Conservation (phyloP, 2,329 filamentous ascomycete species). For the Cordyceps farinosa region DNA sequence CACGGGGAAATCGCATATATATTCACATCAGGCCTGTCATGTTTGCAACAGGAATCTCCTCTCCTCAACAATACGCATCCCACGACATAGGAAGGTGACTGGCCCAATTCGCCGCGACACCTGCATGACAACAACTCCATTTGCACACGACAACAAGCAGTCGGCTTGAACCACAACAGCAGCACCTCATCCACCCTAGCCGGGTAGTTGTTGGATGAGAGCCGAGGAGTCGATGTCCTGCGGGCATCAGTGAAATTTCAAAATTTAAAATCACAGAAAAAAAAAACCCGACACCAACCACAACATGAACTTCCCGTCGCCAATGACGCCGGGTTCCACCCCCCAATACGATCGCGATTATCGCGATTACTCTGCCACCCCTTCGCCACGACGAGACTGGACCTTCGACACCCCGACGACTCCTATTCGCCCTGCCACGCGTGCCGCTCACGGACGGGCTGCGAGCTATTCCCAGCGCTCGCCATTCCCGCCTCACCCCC, state of each 20-base stretch:
- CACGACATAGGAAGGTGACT: constrained; percentile 62
- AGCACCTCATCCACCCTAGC: constrained; percentile 19
- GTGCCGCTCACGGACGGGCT: constrained; percentile 39
- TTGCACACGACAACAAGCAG: constrained; percentile 19
- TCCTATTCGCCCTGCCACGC: constrained; percentile 52
- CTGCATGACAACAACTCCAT: constrained; percentile 44
- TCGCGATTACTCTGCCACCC: constrained; percentile 52
- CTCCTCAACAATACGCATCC: constrained; percentile 50
- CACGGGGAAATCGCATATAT: constrained; percentile 30
- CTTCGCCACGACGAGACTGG: constrained; percentile 53
- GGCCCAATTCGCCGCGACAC: constrained; percentile 36
- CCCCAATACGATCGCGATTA: constrained; percentile 51
- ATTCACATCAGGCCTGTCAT: constrained; percentile 38
- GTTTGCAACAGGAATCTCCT: constrained; percentile 54
- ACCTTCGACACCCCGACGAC: constrained; percentile 41
- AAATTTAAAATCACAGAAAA: constrained; percentile 10
- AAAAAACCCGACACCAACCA: constrained; percentile 30
- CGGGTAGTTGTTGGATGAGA: constrained; percentile 18
- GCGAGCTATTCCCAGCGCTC: constrained; percentile 36
- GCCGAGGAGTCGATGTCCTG: constrained; percentile 28
- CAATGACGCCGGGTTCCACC: constrained; percentile 43
- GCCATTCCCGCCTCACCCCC: not conserved
- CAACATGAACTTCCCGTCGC: constrained; percentile 38
- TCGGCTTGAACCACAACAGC: constrained; percentile 10
- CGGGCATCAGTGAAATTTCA: constrained; percentile 25